Percentiles rank a stretch among this genome's conserved stretches.
Evolutionary conservation across 2,329 filamentous ascomycete species (phyloP).

Genomic region (Ceratocystis cubensis): DNA sequence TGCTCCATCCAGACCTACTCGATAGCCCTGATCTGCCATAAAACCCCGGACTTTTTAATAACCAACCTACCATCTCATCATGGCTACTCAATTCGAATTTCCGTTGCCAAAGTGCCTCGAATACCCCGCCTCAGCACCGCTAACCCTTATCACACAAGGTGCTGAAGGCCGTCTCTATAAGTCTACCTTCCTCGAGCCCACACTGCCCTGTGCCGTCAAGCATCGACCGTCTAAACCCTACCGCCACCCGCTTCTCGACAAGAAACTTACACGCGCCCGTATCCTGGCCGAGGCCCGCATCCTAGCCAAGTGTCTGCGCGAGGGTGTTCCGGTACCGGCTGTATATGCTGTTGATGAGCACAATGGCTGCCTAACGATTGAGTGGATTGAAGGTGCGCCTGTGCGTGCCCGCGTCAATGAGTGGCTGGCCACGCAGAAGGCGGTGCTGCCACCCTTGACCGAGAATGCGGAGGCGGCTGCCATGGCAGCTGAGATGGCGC

Average conservation of each 20-base stretch:
- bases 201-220: conserved; percentile 67
- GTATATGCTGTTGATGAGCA: conserved; percentile 57
- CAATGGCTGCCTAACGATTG: conserved; percentile 65
- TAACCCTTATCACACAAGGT: conserved; percentile 74
- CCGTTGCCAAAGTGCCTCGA: conserved; percentile 54
- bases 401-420: conserved; percentile 58
- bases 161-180: conserved; percentile 91
- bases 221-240: conserved; percentile 84
- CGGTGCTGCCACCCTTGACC: conserved; percentile 25
- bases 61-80: background rate
- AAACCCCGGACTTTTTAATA: background rate
- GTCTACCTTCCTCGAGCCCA: conserved; percentile 61
- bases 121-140: conserved; percentile 45
- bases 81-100: conserved; percentile 25
- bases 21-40: background rate
- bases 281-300: conserved; percentile 83
- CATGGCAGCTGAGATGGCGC: conserved; percentile 24
- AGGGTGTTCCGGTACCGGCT: conserved; percentile 70
- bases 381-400: conserved; percentile 68
- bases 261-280: conserved; percentile 71
- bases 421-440: conserved; percentile 44
- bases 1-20: background rate
- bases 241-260: conserved; percentile 79
- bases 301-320: conserved; percentile 61
- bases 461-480: conserved; percentile 13